Evolutionary conservation across 192 early-diverging fungal species (phyloP).

Genomic region (Entrophospora sp.): DNA sequence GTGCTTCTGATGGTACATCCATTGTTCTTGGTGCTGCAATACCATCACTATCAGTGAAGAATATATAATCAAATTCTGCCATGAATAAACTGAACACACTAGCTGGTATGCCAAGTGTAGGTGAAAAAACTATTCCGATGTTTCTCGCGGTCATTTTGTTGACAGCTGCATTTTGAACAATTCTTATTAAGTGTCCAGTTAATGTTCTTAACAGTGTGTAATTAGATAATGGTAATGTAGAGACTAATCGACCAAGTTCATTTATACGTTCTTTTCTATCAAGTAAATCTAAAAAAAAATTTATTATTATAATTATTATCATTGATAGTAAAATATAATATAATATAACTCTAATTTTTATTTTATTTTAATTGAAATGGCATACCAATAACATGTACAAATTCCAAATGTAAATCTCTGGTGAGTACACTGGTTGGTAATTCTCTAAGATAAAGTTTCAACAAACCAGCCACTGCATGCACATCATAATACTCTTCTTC

Average conservation of each 20-base stretch:
- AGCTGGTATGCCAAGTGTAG: constrained; percentile 87
- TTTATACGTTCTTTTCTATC: constrained; percentile 73
- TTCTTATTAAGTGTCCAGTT: constrained; percentile 81
- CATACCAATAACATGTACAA: constrained; percentile 70
- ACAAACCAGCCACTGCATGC: constrained; percentile 85
- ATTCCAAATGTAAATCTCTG: constrained; percentile 74
- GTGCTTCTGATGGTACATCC: background rate
- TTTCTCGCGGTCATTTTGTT: constrained; percentile 97
- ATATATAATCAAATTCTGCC: constrained; percentile 82
- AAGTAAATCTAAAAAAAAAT: constrained; percentile 48
- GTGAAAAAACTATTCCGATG: constrained; percentile 93
- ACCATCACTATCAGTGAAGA: constrained; percentile 63
- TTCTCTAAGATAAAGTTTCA: constrained; percentile 90
- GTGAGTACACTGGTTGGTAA: constrained; percentile 83
- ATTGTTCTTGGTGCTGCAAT: constrained; percentile 22
- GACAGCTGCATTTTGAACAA: constrained; percentile 71
- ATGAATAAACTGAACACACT: constrained; percentile 89
- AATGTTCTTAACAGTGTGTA: constrained; percentile 82
- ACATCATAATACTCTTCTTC: constrained; percentile 71
- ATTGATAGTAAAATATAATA: too few species aligned
- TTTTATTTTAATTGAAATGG: too few species aligned
- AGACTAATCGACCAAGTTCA: constrained; percentile 73
- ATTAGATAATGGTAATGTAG: constrained; percentile 74
- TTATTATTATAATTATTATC: background rate
- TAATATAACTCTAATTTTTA: too few species aligned